Evolutionary conservation across 345 rosid species (phyloP).

Genomic region (Linum lewisii): DNA sequence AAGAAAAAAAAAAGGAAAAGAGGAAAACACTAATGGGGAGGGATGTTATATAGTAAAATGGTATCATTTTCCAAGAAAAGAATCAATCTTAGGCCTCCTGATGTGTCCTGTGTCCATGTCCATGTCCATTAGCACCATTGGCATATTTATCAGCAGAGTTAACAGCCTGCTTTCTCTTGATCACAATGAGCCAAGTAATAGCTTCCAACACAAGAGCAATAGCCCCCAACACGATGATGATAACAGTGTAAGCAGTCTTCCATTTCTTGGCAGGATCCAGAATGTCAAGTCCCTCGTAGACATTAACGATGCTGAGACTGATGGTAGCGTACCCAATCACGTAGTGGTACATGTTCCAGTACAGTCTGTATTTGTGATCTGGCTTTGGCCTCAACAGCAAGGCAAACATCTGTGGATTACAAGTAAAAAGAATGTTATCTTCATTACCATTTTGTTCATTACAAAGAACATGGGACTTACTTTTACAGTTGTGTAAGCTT

Average conservation of each 20-base stretch:
- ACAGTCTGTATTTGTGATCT: constrained; percentile 68
- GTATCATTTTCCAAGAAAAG: background rate
- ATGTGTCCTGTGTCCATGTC: constrained; percentile 8
- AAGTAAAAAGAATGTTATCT: background rate
- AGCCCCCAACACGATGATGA: constrained; percentile 48
- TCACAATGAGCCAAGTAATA: constrained; percentile 61
- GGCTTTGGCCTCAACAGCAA: constrained; percentile 78
- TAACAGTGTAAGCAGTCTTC: constrained; percentile 46
- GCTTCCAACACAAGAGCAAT: constrained; percentile 43
- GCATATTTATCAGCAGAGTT: constrained; percentile 17
- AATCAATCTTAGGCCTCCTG: constrained; percentile 2
- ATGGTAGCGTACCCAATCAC: constrained; percentile 56
- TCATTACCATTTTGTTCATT: background rate
- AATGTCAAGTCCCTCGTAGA: constrained; percentile 60
- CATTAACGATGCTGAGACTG: constrained; percentile 45
- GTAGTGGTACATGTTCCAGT: constrained; percentile 91
- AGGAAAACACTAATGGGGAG: background rate
- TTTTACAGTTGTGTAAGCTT: background rate
- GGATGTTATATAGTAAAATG: too few relatives aligned
- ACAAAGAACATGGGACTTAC: background rate
- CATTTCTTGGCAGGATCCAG: constrained; percentile 47
- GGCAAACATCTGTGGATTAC: constrained; percentile 45
- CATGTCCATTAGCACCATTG: constrained; percentile 25
- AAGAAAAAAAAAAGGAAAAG: too few relatives aligned
- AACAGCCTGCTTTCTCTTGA: constrained; percentile 42